Base-by-base conservation (phyloP, 352 stramenopile species). In the Phytopythium kandeliae region DNA sequence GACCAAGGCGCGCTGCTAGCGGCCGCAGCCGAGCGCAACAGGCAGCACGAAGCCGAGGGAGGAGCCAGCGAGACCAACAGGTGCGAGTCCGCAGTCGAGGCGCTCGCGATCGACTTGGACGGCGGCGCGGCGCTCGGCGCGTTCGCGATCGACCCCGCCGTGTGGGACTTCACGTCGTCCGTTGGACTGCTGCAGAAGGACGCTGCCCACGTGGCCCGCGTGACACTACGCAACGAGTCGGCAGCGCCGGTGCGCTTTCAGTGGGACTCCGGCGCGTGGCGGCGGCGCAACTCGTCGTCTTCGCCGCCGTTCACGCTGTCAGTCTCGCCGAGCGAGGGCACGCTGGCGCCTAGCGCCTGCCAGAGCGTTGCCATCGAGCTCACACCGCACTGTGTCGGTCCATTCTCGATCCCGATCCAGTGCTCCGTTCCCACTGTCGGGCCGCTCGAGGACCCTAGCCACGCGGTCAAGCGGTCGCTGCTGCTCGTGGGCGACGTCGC, bases 401-500 rank as follows among this genome's bases (percentile, higher is more conserved):
- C 47, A 5, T 89, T 88, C 52, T 76, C 65, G 1, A 38, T 88
- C 6, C 58, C 58, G 7, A 54, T 89, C 5, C 71, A 71, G 10
- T 78, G 72, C 7, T 40, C 31, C 12, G 73, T 85, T 36, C 51
- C 63, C 13, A 31, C 41, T 15, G 40, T 25, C 3, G 42, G 31
- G 21, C 25, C 36, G 17, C 15, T 12, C 25, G 51, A 51, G 16
- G 6, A 9, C 17, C 16, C 51, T 1, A 19, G 35, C 7, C n/a
- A 57, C 5, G 22, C 9, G 0, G 76, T 79, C 42, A 65, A 76
- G 43, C 75, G 71, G 1, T 85, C 69, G 71, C 25, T 89, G 51
- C 59, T 78, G 24, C 52, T 87, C 11, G 65, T 85, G 60, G 80
- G 77, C 7, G 26, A 44, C 0, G 73, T 90, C 15, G 62, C 62